Conservation (phyloP, 1,139 yeast genomes). For the Scheffersomyces stambukii region DNA sequence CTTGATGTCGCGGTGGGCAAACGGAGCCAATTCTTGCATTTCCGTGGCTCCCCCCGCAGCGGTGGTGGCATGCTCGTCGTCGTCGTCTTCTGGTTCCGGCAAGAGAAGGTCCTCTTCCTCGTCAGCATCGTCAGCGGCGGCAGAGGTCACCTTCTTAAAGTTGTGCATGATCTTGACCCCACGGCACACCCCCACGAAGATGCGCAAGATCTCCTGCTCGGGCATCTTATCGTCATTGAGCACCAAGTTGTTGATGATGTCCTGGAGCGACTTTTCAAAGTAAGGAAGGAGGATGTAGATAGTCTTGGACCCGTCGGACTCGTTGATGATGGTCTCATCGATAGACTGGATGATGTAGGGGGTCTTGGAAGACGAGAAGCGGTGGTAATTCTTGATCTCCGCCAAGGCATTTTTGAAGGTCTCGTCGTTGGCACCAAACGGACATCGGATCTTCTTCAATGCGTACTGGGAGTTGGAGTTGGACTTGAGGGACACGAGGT, state of each 20-base stretch:
- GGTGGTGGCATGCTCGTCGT: slow-evolving; percentile 7
- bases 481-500: slow-evolving; percentile 55
- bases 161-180: slow-evolving; percentile 78
- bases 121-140: slow-evolving; percentile 20
- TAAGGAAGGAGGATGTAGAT: slow-evolving; percentile 78
- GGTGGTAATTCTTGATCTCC: slow-evolving; percentile 72
- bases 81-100: slow-evolving; percentile 8
- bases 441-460: slow-evolving; percentile 80
- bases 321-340: slow-evolving; percentile 69
- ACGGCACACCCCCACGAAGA: slow-evolving; percentile 66
- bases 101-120: slow-evolving; percentile 19
- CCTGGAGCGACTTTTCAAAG: slow-evolving; percentile 70
- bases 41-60: slow-evolving; percentile 30
- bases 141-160: slow-evolving; percentile 35
- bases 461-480: slow-evolving; percentile 55
- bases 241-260: slow-evolving; percentile 60
- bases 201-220: slow-evolving; percentile 48
- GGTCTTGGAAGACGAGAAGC: slow-evolving; percentile 50
- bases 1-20: slow-evolving; percentile 82
- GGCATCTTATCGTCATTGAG: slow-evolving; percentile 54
- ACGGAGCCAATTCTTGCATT: slow-evolving; percentile 58
- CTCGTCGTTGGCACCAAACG: slow-evolving; percentile 75
- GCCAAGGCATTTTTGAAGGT: slow-evolving; percentile 57
- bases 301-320: slow-evolving; percentile 73
- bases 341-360: slow-evolving; percentile 67